Conservation (phyloP, 257 asterid species). For the Cruciata laevipes region DNA sequence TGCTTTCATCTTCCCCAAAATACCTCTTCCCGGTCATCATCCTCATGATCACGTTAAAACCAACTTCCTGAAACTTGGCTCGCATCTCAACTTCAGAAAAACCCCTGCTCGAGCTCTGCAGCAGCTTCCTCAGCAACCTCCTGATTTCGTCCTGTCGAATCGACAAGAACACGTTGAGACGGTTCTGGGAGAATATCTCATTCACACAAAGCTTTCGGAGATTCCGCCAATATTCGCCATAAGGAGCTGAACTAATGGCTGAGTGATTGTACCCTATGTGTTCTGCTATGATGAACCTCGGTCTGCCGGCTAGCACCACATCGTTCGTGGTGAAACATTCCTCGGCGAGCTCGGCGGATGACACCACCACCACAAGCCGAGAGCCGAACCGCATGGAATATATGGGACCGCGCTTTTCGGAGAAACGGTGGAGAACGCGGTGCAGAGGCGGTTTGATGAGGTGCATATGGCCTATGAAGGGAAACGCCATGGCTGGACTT, state of each 20-base stretch:
- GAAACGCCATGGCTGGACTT: not conserved
- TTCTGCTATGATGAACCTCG: not conserved
- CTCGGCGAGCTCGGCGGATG: not conserved
- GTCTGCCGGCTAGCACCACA: slow-evolving; percentile 13
- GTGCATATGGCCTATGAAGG: slow-evolving; percentile 18
- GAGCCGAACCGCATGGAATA: slow-evolving; percentile 8
- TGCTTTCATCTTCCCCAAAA: not conserved
- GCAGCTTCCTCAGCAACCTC: not conserved
- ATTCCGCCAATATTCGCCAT: not conserved
- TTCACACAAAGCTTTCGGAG: not conserved
- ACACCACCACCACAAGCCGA: slow-evolving; percentile 14
- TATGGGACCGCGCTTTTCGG: slow-evolving; percentile 7
- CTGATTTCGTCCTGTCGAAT: slow-evolving; percentile 8
- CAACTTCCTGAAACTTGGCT: not conserved
- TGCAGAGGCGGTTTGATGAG: slow-evolving; percentile 8
- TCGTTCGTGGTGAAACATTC: slow-evolving; percentile 6
- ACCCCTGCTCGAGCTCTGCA: not conserved
- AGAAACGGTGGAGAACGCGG: slow-evolving; percentile 1
- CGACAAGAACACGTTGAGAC: slow-evolving; percentile 6
- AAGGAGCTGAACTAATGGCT: not conserved
- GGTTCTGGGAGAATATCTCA: slow-evolving; percentile 8
- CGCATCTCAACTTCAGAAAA: slow-evolving; percentile 1
- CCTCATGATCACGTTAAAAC: not conserved
- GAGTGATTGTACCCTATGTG: slow-evolving; percentile 9
- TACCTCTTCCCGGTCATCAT: slow-evolving; percentile 9